A percentile compares a stretch with the other conserved stretches of the same genome.
Evolutionary conservation across 2,329 filamentous ascomycete genomes (phyloP).

Genomic region (Penicillium nordicum): DNA sequence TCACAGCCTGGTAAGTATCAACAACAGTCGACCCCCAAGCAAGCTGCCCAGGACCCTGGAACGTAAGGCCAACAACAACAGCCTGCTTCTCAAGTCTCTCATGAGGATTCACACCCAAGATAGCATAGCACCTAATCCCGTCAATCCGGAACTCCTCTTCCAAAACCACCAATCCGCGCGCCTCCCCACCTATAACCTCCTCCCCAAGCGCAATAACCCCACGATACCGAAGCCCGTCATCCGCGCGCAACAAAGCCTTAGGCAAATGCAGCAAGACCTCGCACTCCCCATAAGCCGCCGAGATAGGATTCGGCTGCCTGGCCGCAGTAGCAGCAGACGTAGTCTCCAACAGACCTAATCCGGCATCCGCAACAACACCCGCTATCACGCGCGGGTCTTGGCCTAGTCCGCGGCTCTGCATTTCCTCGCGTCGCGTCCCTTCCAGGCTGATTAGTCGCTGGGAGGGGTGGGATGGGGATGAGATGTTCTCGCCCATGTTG

Average conservation of each 20-base stretch:
- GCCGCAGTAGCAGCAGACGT: constrained; percentile 34
- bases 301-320: constrained; percentile 20
- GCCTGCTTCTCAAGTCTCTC: constrained; percentile 51
- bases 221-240: constrained; percentile 42
- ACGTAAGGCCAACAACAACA: constrained; percentile 43
- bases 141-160: constrained; percentile 43
- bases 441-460: constrained; percentile 29
- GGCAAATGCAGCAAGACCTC: constrained; percentile 42
- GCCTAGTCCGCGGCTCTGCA: constrained; percentile 27
- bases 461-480: constrained; percentile 17
- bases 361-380: constrained; percentile 35
- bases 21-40: constrained; percentile 34
- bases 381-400: constrained; percentile 38
- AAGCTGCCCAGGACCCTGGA: constrained; percentile 33
- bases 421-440: constrained; percentile 29
- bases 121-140: constrained; percentile 44
- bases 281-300: constrained; percentile 32
- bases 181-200: constrained; percentile 22
- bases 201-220: constrained; percentile 34
- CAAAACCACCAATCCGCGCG: constrained; percentile 28
- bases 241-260: constrained; percentile 45
- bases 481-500: constrained; percentile 24
- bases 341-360: constrained; percentile 35
- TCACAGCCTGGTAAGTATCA: constrained; percentile 40
- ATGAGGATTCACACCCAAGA: constrained; percentile 53